phyloP scores from a whole-genome alignment of 2,329 filamentous ascomycete genomes.

The Colletotrichum sp. region DNA sequence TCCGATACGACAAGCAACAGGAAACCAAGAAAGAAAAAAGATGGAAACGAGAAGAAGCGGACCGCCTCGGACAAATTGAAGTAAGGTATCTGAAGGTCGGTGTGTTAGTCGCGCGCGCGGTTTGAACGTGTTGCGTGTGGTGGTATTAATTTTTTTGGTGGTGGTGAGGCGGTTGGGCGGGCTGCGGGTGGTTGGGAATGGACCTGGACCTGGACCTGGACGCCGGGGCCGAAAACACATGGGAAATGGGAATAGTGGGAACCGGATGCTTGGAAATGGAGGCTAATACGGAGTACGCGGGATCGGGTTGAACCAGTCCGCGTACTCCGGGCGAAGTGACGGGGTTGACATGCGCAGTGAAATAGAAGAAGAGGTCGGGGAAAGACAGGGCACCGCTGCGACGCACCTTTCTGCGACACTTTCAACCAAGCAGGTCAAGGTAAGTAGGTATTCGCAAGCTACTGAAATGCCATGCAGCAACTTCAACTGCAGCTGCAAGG shows the following conservation, averaged over 20 bases:
- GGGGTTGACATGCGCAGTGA: background rate
- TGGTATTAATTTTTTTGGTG: background rate
- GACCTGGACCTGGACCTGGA: background rate
- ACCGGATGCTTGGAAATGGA: background rate
- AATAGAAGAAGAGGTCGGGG: background rate
- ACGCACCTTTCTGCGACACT: background rate
- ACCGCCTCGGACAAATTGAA: background rate
- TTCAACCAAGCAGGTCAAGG: background rate
- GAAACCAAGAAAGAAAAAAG: background rate
- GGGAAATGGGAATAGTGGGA: background rate
- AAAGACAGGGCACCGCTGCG: background rate
- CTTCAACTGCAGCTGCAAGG: background rate
- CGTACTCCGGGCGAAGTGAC: background rate
- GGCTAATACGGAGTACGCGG: slow-evolving; percentile 7
- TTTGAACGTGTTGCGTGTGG: background rate
- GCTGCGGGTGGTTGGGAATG: slow-evolving; percentile 12
- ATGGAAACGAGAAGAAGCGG: background rate
- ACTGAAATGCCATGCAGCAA: background rate
- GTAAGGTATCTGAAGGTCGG: background rate
- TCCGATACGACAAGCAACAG: background rate
- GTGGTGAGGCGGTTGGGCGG: background rate
- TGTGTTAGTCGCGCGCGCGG: background rate
- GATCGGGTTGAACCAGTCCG: slow-evolving; percentile 5
- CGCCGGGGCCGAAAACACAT: background rate
- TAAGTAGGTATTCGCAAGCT: background rate